These are phyloP conservation scores for Diaporthe sp. DNA, from an alignment of 2,329 filamentous ascomycete genomes.

Conservation along the genomic window DNA sequence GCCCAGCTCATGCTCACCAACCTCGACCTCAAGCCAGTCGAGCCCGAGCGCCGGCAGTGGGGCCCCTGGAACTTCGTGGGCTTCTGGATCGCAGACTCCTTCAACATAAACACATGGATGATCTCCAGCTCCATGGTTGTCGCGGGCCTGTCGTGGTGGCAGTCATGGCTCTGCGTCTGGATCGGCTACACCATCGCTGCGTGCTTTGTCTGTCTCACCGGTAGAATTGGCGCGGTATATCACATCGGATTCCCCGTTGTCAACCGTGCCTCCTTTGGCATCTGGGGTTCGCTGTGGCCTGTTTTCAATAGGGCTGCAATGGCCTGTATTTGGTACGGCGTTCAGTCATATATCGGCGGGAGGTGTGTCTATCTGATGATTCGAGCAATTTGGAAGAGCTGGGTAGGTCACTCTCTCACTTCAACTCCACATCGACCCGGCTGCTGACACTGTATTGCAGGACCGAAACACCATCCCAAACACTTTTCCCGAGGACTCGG, in stretches of 20 bases:
- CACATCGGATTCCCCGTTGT: slow-evolving; percentile 92
- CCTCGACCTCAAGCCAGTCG: slow-evolving; percentile 84
- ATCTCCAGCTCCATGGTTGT: slow-evolving; percentile 88
- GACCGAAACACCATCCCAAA: slow-evolving; percentile 74
- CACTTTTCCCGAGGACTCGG: slow-evolving; percentile 73
- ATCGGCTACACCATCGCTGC: slow-evolving; percentile 85
- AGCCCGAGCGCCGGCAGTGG: slow-evolving; percentile 86
- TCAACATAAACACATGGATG: slow-evolving; percentile 97
- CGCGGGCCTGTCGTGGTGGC: slow-evolving; percentile 88
- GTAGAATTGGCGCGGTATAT: slow-evolving; percentile 87
- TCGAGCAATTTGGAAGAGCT: slow-evolving; percentile 82
- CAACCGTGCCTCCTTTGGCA: slow-evolving; percentile 83
- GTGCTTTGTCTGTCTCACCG: slow-evolving; percentile 81
- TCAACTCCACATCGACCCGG: background rate
- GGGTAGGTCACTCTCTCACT: slow-evolving; percentile 57
- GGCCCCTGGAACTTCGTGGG: slow-evolving; percentile 88
- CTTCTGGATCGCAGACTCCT: slow-evolving; percentile 88
- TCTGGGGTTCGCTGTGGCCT: slow-evolving; percentile 92
- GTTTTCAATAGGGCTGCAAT: slow-evolving; percentile 91
- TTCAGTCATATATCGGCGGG: slow-evolving; percentile 88
- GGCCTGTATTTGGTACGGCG: slow-evolving; percentile 89
- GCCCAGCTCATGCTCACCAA: slow-evolving; percentile 91
- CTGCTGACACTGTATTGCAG: slow-evolving; percentile 45
- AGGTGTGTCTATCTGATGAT: slow-evolving; percentile 93
- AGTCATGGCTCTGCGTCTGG: slow-evolving; percentile 91